These are phyloP conservation scores for Colletotrichum orbiculare DNA, from an alignment of 2,329 filamentous ascomycete species.

Conservation along the genomic window DNA sequence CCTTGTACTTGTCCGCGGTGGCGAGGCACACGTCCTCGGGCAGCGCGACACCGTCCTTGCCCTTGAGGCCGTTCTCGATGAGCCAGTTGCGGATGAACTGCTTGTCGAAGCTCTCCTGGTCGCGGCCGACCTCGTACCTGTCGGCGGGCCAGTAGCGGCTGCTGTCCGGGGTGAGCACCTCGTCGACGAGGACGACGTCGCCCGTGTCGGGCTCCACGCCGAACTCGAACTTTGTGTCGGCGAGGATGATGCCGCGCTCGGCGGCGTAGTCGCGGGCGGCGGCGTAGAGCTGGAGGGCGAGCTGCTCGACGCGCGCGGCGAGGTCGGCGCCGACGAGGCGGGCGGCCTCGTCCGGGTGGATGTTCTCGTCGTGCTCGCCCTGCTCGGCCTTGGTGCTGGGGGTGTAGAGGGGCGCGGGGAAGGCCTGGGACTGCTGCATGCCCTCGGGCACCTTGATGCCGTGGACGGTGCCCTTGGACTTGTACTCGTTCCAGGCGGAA, in stretches of 20 bases:
- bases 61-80: slow-evolving; percentile 77
- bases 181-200: slow-evolving; percentile 81
- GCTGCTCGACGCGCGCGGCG: slow-evolving; percentile 72
- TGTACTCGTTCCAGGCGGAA: slow-evolving; percentile 83
- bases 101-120: slow-evolving; percentile 91
- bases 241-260: slow-evolving; percentile 78
- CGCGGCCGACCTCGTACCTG: slow-evolving; percentile 76
- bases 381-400: slow-evolving; percentile 87
- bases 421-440: slow-evolving; percentile 75
- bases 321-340: slow-evolving; percentile 73
- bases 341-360: slow-evolving; percentile 73
- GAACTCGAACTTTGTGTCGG: slow-evolving; percentile 72
- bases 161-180: slow-evolving; percentile 84
- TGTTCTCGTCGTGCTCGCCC: slow-evolving; percentile 87
- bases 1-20: slow-evolving; percentile 78
- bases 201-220: slow-evolving; percentile 72
- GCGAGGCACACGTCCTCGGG: slow-evolving; percentile 75
- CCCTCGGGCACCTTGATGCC: slow-evolving; percentile 77
- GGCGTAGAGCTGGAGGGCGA: slow-evolving; percentile 73
- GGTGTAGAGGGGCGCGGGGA: slow-evolving; percentile 75
- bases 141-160: slow-evolving; percentile 88
- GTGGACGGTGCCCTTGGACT: slow-evolving; percentile 80
- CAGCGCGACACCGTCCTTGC: slow-evolving; percentile 78
- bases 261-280: slow-evolving; percentile 72
- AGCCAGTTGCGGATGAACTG: slow-evolving; percentile 88